Base-by-base conservation (phyloP, 352 stramenopile species). In the Globisporangium takayamanum region DNA sequence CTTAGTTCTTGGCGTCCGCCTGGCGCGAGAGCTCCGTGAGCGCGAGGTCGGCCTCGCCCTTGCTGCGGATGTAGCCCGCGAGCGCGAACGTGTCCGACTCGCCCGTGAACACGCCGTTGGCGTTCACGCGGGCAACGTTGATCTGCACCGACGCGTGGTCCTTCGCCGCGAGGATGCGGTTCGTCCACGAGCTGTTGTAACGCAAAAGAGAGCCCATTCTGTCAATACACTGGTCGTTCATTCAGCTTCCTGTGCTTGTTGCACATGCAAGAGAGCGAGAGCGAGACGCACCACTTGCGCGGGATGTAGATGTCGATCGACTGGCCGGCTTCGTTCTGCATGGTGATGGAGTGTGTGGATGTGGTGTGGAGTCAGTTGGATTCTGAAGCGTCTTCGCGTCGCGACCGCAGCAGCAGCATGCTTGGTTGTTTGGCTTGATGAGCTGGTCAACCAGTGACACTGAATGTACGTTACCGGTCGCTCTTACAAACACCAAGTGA, bases 221-320 rank as follows among this genome's bases (percentile, higher is more conserved):
- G n/a, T 50, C 10, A 25, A 18, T 25, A 12, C 46, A 20, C n/a
- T 58, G 33, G 0, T 26, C 30, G 30, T 39, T 39, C 33, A 39
- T 12, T 14, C 10, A 39, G 5, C 33, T 39, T 10, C 10, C 33
- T 39, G 33, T 1, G 33, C 33, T 3, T 39, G 33, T 39, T 5
- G 33, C 33, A 39, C 33, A 39, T 7, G 33, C 33, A 12, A 10
- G 22, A 47, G 55, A 33, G 14, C 10, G 18, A 55, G 5, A 48
- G 14, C 22, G 8, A 3, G 26, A 83, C 83, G 64, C 65, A 94
- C 84, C 96, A 99, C 78, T 99, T 99, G 80, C 96, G 88, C 63
- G 96, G 96, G 80, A 99, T 97, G 83, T 99, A 99, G 69, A 99
- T 96, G 69, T 99, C 96, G 57, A 99, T 97, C 76, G 96, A 98